Percentiles rank a stretch among this genome's conserved stretches.
phyloP scores from a whole-genome alignment of 768 basidiomycete genomes.

The Mycena vitilis region DNA sequence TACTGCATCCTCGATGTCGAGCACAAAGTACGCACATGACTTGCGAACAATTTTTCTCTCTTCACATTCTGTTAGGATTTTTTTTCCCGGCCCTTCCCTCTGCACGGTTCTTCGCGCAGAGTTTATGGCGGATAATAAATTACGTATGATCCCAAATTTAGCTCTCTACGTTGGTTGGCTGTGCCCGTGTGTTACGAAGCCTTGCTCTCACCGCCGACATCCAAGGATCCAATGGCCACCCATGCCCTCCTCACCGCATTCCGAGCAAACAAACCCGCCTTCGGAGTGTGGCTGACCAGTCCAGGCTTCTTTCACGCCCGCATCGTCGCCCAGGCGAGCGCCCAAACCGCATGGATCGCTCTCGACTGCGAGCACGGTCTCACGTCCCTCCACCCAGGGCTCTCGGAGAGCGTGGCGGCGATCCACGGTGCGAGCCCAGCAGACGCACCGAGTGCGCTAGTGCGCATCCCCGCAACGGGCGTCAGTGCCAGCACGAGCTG shows the following conservation, averaged over 20 bases:
- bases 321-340: constrained; percentile 65
- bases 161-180: too few species aligned
- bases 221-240: constrained; percentile 49
- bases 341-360: constrained; percentile 69
- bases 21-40: too few species aligned
- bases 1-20: too few species aligned
- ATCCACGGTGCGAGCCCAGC: constrained; percentile 58
- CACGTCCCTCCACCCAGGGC: constrained; percentile 64
- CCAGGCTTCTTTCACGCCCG: constrained; percentile 71
- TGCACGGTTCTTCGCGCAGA: too few species aligned
- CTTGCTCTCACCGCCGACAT: background rate
- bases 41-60: too few species aligned
- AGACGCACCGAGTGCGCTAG: constrained; percentile 65
- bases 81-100: too few species aligned
- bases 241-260: constrained; percentile 67
- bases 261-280: constrained; percentile 67
- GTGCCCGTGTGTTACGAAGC: too few species aligned
- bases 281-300: constrained; percentile 75
- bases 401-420: constrained; percentile 65
- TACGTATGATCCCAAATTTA: too few species aligned
- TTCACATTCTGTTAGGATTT: too few species aligned
- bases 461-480: constrained; percentile 75
- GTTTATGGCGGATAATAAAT: background rate
- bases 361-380: constrained; percentile 80
- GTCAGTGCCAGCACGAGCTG: constrained; percentile 65